Evolutionary conservation across 1,139 yeast species (phyloP), one percentile per base, ranked within the genome.

Genomic region (Eremothecium cymbalariae): DNA sequence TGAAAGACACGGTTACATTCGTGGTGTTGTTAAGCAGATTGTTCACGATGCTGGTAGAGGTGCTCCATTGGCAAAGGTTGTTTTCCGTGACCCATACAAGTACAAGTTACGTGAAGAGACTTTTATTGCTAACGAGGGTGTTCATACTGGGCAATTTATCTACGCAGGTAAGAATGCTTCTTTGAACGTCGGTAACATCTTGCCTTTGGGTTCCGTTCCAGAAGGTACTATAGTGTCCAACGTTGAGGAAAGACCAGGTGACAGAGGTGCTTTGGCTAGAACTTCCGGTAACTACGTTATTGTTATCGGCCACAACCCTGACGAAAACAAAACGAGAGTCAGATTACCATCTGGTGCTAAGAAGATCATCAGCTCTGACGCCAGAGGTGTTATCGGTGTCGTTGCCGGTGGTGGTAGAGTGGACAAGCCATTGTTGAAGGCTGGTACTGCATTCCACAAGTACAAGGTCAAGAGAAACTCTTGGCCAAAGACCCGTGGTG

Each of bases 391-490:
- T 65, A 84, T 88, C 61, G 97, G 97, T 81, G 94, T 88, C 59
- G 90, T 88, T 68, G 96, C 97, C 64, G 97, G 97, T 74, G 97
- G 97, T 77, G 97, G 97, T 72, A 88, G 97, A 82, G 84, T 85
- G 63, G 97, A 88, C 73, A 88, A 88, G 77, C 97, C 97, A 71
- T 77, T 90, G 74, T 82, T 88, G 68, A 88, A 88, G 84, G 97
- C 97, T 64, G 97, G 97, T 75, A 86, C 95, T 77, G 97, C 97
- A 54, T 88, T 77, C 95, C 95, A 86, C 86, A 90, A 90, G 77
- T 85, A 79, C 90, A 85, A 73, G 75, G 94, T 85, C 63, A 86
- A 88, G 93, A 80, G 96, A 76, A 84, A 88, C 94, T 84, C 95
- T 56, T 86, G 96, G 96, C 96, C 96, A 73, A 85, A 83, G 83